Percentiles rank a stretch among this genome's conserved stretches.
phyloP scores from a whole-genome alignment of 352 stramenopile species.

The Hyphochytrium catenoides region DNA sequence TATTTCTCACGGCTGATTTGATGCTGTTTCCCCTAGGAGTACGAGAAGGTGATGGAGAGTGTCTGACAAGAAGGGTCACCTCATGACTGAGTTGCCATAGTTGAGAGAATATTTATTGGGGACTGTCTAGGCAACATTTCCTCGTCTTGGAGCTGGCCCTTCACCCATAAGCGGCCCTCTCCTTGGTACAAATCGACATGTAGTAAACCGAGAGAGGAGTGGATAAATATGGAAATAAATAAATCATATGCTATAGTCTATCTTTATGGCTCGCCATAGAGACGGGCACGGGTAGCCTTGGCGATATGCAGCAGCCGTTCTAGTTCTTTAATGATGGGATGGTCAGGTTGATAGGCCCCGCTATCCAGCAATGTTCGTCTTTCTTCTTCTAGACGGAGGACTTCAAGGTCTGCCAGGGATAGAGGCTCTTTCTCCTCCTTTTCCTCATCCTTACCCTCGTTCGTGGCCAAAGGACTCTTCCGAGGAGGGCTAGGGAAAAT shows the following conservation, averaged over 20 bases:
- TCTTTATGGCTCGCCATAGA: not conserved
- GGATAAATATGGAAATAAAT: not conserved
- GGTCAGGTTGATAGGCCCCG: slow-evolving; percentile 27
- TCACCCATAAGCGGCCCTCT: no score
- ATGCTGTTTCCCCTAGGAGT: no score
- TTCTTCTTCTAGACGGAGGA: slow-evolving; percentile 23
- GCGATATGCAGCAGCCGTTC: slow-evolving; percentile 23
- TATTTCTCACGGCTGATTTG: no score
- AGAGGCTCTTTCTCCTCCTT: slow-evolving; percentile 6
- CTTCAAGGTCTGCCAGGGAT: slow-evolving; percentile 9
- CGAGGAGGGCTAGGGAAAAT: not conserved
- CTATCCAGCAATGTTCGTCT: slow-evolving; percentile 26
- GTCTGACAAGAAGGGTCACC: no score
- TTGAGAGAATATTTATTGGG: no score
- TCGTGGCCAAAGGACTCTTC: slow-evolving; percentile 7
- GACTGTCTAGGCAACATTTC: no score
- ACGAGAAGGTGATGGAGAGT: no score
- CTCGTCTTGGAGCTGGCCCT: no score
- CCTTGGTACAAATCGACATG: no score
- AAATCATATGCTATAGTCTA: not conserved
- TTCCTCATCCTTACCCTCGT: not conserved
- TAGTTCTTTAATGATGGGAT: slow-evolving; percentile 33
- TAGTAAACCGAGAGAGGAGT: no score
- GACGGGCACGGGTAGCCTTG: not conserved
- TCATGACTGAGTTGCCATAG: no score